Conservation (phyloP, 768 basidiomycete genomes). For the Mycena polygramma region DNA sequence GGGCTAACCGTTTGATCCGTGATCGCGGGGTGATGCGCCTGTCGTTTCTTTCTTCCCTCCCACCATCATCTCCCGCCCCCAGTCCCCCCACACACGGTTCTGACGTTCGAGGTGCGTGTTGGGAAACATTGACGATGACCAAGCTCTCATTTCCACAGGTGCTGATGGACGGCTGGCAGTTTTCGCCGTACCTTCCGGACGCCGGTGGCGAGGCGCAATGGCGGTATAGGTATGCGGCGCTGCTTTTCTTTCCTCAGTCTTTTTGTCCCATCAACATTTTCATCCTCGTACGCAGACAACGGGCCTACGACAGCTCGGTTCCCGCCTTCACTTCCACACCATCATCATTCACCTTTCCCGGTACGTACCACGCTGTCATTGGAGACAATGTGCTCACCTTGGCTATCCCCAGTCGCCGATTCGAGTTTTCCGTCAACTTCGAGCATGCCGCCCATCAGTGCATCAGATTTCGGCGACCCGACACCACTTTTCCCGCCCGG, state of each 20-base stretch:
- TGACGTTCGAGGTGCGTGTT: neutral
- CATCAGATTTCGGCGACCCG: neutral
- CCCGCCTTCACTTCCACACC: neutral
- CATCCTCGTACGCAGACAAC: neutral
- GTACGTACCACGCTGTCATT: neutral
- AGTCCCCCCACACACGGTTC: too few species aligned
- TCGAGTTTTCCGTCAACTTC: neutral
- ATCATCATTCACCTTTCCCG: slow-evolving; percentile 9
- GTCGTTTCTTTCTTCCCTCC: neutral
- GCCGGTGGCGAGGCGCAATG: neutral
- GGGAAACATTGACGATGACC: neutral
- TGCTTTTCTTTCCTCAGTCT: neutral
- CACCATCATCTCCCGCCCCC: neutral
- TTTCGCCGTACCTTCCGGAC: neutral
- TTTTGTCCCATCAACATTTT: neutral
- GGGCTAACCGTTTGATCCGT: neutral
- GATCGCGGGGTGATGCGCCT: neutral
- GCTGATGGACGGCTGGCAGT: slow-evolving; percentile 1
- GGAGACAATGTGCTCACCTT: too few species aligned
- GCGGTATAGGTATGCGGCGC: too few species aligned
- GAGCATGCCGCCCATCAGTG: neutral
- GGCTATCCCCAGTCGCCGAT: neutral
- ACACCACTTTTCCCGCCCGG: slow-evolving; percentile 5
- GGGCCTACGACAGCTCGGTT: neutral
- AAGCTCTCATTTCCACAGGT: neutral